phyloP scores from a whole-genome alignment of 2,329 filamentous ascomycete genomes.

The Metarhizium sp. region DNA sequence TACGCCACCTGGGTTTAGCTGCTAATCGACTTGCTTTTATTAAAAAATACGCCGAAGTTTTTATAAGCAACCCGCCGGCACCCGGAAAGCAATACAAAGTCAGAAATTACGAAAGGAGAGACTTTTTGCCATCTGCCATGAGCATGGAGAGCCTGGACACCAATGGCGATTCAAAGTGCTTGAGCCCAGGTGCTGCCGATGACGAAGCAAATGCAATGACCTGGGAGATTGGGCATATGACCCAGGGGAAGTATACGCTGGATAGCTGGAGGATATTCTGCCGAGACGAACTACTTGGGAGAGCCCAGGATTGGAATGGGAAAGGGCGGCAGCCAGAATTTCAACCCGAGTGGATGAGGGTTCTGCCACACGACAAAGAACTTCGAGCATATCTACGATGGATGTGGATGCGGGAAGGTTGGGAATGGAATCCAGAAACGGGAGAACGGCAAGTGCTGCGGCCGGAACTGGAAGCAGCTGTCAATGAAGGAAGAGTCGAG shows the following conservation, averaged over 20 bases:
- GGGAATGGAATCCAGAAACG: conserved; percentile 66
- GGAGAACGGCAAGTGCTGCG: conserved; percentile 50
- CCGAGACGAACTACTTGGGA: conserved; percentile 62
- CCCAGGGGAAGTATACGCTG: conserved; percentile 71
- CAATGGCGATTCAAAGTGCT: not conserved
- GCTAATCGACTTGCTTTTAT: conserved; percentile 58
- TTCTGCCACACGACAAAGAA: conserved; percentile 77
- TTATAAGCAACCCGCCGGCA: conserved; percentile 54
- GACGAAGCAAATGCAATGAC: conserved; percentile 25
- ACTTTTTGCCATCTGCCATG: conserved; percentile 14
- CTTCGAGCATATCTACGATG: conserved; percentile 77
- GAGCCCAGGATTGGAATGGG: conserved; percentile 59
- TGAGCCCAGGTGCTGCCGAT: not conserved
- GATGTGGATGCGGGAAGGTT: conserved; percentile 87
- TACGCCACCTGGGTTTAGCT: conserved; percentile 63
- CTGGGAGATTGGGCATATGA: conserved; percentile 83
- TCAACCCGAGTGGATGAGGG: conserved; percentile 85
- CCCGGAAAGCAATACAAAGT: conserved; percentile 46
- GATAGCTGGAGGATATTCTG: conserved; percentile 95
- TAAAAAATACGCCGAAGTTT: conserved; percentile 60
- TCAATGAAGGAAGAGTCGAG: conserved; percentile 46
- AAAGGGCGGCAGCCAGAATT: conserved; percentile 42
- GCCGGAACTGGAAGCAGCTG: conserved; percentile 44
- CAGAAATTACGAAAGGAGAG: conserved; percentile 34
- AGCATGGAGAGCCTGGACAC: not conserved